These are phyloP conservation scores for Paramecium sexaurelia DNA, from an alignment of 73 alveolate species.

Conservation along the genomic window DNA sequence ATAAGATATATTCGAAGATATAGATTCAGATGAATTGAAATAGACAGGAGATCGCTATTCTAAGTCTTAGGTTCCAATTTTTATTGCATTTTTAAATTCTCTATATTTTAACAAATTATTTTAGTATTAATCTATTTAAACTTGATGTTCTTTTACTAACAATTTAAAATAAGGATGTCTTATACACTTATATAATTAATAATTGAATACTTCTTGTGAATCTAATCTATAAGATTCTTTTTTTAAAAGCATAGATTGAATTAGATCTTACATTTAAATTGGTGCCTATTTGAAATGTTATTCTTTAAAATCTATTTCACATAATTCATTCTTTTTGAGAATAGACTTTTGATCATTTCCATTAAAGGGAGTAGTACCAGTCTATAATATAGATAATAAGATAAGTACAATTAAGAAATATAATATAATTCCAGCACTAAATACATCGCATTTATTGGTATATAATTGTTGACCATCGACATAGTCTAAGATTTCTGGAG, in stretches of 20 bases:
- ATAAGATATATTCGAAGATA: slow-evolving; percentile 15
- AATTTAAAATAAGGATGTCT: slow-evolving; percentile 42
- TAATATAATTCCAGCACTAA: slow-evolving; percentile 58
- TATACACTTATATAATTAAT: background rate
- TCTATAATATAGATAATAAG: background rate
- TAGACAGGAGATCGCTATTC: background rate
- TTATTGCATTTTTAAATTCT: background rate
- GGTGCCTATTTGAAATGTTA: slow-evolving; percentile 1
- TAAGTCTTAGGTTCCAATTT: background rate
- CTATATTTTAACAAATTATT: background rate
- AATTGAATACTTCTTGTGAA: background rate
- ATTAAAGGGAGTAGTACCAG: slow-evolving; percentile 60
- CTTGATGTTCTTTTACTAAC: background rate
- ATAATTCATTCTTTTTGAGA: slow-evolving; percentile 33
- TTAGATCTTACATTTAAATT: background rate
- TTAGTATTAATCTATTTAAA: background rate
- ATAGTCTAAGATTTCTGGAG: slow-evolving; percentile 62
- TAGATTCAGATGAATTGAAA: background rate
- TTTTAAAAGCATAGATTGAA: background rate
- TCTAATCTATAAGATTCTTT: slow-evolving; percentile 1
- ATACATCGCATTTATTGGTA: slow-evolving; percentile 49
- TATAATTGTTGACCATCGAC: background rate
- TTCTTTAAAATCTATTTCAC: slow-evolving; percentile 51
- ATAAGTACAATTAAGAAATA: slow-evolving; percentile 37
- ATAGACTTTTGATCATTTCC: slow-evolving; percentile 49